Evolutionary conservation across 169 alveolate species (phyloP), one percentile per base, ranked within the genome.

Genomic region (Perkinsus marinus): DNA sequence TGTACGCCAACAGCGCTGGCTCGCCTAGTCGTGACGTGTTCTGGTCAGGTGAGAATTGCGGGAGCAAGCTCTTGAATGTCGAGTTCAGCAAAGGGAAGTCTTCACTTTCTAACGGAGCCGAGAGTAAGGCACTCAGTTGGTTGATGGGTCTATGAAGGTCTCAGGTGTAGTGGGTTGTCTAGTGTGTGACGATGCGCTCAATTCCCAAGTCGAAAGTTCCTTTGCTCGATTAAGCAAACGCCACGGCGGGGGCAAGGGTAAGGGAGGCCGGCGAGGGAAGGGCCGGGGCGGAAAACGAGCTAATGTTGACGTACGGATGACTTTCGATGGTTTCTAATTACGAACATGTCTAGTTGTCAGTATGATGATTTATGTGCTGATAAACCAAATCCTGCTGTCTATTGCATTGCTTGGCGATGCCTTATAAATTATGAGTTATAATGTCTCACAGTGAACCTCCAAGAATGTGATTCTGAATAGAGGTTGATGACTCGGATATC

Each of bases 121-220:
- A 57, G 37, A 57, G 79, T 57, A 30, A 57, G 79, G 0, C 3
- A 0, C 34, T 37, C 16, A 6, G 39, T 39, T 90, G 89, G 79
- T 47, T 34, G 17, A 69, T 41, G 43, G 26, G 7, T 13, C 0
- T 57, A 30, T 26, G 79, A 57, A 26, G 22, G 22, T 57, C 22
- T 57, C 79, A 57, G 79, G 79, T 57, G 22, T 57, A 57, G 22
- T 16, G 34, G 94, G 89, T 34, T 92, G 94, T 89, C 37, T 92
- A 39, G 91, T 92, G 36, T 92, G 94, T 91, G 94, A 92, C 90
- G 90, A 92, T 36, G 91, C 68, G 89, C 69, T 92, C 57, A 90
- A 90, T 79, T 79, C 34, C 30, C 69, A 68, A 89, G 94, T 90
- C 17, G 92, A 91, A 47, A 39, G 90, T 91, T 41, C 92, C 92